These are phyloP conservation scores for Yarrowia porcina DNA, from an alignment of 805 yeast species.

Conservation along the genomic window DNA sequence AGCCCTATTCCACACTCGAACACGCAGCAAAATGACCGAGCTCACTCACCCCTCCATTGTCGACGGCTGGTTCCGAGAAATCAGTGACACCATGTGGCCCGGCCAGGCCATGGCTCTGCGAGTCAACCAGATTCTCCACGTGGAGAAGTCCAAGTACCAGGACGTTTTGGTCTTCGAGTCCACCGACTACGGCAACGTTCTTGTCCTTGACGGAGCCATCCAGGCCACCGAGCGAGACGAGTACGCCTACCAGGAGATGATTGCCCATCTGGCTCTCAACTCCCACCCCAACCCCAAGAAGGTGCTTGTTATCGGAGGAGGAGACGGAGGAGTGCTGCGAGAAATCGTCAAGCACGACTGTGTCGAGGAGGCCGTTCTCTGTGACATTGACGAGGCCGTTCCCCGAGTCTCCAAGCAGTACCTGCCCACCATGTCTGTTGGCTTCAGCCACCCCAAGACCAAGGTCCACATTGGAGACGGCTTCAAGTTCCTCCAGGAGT, in stretches of 20 bases:
- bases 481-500: constrained; percentile 85
- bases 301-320: constrained; percentile 96
- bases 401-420: constrained; percentile 80
- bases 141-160: constrained; percentile 67
- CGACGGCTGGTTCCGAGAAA: constrained; percentile 82
- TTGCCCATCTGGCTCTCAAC: constrained; percentile 86
- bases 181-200: constrained; percentile 89
- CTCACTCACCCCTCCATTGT: constrained; percentile 39
- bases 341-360: constrained; percentile 85
- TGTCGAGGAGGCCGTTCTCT: constrained; percentile 84
- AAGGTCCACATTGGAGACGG: constrained; percentile 94
- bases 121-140: constrained; percentile 63
- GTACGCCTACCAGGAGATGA: constrained; percentile 94
- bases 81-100: constrained; percentile 67
- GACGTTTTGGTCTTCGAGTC: constrained; percentile 89
- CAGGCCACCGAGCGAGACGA: constrained; percentile 98
- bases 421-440: constrained; percentile 81
- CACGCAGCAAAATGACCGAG: constrained; percentile 28
- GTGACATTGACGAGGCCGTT: constrained; percentile 95
- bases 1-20: not conserved
- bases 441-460: constrained; percentile 84
- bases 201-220: constrained; percentile 90
- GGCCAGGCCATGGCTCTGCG: constrained; percentile 79
- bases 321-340: constrained; percentile 97
- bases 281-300: constrained; percentile 92